Base-by-base conservation (phyloP, 164 flowering plant genomes). In the Piper longum region DNA sequence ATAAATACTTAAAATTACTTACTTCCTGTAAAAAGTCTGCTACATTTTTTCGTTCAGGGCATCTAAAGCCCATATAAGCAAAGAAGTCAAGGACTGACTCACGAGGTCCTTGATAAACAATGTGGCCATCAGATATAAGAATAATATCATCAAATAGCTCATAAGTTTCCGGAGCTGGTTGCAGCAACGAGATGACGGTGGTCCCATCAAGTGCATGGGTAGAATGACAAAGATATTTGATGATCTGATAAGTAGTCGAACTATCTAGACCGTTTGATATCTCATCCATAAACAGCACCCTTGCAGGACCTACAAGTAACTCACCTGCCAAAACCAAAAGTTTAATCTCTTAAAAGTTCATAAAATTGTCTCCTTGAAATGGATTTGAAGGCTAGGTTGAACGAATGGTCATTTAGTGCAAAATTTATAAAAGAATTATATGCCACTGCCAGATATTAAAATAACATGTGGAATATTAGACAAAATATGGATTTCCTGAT, bases 1-100 rank as follows among this genome's bases (percentile, higher is more conserved):
- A 26, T n/a, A 52, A 3, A 51, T 1, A 2, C 16, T 16, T 14
- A 63, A 16, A 48, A 18, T 39, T 41, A 75, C 87, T 76, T 82
- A 90, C 99, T 78, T 95, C 99, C 75, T 95, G 99, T 78, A 95
- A 79, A 78, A 95, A 95, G 70, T 95, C 99, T 4, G 99, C 96
- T 48, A 87, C 96, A 77, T 88, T 90, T 75, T 95, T 95, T 52
- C 98, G 64, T 45, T 77, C 76, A 9, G 97, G 99, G 71, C 99
- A 95, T 56, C 68, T 73, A 74, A 91, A 95, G 63, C 99, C 99
- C 95, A 95, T 79, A 56, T 67, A 77, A 48, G 77, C 69, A 70
- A 95, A 91, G 79, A 95, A 95, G 26, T 81, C 83, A 72, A 82
- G 80, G 67, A 75, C 93, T 69, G 74, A 41, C 60, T 77, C 78